Base-by-base conservation (phyloP, 257 asterid genomes). In the Penstemon barbatus region DNA sequence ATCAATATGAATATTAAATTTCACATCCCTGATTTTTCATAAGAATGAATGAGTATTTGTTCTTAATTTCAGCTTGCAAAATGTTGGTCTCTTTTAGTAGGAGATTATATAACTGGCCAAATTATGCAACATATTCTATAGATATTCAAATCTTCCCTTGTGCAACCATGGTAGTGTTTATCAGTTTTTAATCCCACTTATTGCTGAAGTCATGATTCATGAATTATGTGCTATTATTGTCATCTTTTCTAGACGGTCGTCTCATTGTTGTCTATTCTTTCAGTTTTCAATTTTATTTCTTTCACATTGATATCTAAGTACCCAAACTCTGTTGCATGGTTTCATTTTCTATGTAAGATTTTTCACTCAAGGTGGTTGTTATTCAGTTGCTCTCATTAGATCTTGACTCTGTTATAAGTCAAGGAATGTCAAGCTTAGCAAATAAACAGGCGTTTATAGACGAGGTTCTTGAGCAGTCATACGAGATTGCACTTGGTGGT, bases 361-460 rank as follows among this genome's bases (percentile, higher is more conserved):
- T 69, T 39, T 54, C 43, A 5, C 69, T 78, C 6, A 55, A n/a
- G 60, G 64, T 57, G 74, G 15, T 51, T 49, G 51, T 77, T 42
- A 70, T 81, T 80, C 86, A 91, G 95, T 76, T 89, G 81, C 85
- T 86, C 65, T 83, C 87, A 7, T 70, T 92, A 73, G 89, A 89
- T 74, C 82, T 64, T 50, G 86, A 92, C 52, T 82, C 81, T 54
- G 73, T 89, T 68, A 81, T 89, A 78, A 77, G 66, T 66, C 91
- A 74, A 81, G 98, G 98, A 36, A 79, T 73, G 74, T 76, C 77
- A 54, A 89, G 89, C 80, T 78, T 92, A 76, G 76, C 83, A 25
- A 73, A 76, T 57, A 84, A 92, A 71, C 92, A 89, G 80, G 87
- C 80, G 71, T 66, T 48, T 39, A 87, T 92, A 61, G 83, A 78